These are phyloP conservation scores for Pisolithus orientalis DNA, from an alignment of 768 basidiomycete genomes.

Conservation along the genomic window DNA sequence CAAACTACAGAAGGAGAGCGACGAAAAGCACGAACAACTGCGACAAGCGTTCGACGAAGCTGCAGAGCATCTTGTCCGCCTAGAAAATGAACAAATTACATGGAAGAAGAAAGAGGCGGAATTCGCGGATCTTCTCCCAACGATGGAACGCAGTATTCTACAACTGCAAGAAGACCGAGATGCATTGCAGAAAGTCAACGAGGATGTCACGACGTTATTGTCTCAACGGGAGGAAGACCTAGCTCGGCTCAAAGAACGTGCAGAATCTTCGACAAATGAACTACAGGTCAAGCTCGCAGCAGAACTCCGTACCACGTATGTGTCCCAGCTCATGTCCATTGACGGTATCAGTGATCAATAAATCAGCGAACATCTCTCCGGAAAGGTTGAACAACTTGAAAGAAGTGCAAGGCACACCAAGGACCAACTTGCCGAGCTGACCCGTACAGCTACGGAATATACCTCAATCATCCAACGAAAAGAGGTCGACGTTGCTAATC, in stretches of 20 bases:
- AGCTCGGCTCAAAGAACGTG: constrained; percentile 64
- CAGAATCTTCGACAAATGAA: constrained; percentile 57
- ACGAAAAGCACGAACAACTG: constrained; percentile 70
- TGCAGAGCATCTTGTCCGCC: constrained; percentile 74
- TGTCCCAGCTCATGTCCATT: constrained; percentile 3
- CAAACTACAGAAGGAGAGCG: constrained; percentile 69
- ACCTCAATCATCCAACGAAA: constrained; percentile 70
- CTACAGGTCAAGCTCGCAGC: constrained; percentile 63
- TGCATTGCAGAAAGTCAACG: constrained; percentile 55
- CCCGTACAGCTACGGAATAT: constrained; percentile 71
- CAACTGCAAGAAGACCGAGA: constrained; percentile 52
- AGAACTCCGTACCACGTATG: constrained; percentile 62
- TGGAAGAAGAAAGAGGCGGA: constrained; percentile 63
- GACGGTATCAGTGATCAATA: neutral
- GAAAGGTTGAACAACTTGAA: constrained; percentile 56
- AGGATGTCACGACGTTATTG: constrained; percentile 65
- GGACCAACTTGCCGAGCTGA: constrained; percentile 71
- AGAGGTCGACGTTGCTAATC: constrained; percentile 58
- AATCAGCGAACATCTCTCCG: constrained; percentile 56
- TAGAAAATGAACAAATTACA: constrained; percentile 71
- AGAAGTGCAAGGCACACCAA: constrained; percentile 64
- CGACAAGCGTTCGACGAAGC: constrained; percentile 76
- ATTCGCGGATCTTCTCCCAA: constrained; percentile 49
- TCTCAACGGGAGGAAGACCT: constrained; percentile 79
- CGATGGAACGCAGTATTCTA: constrained; percentile 54